Conservation (phyloP, 257 asterid species). For the Capsicum chinense region DNA sequence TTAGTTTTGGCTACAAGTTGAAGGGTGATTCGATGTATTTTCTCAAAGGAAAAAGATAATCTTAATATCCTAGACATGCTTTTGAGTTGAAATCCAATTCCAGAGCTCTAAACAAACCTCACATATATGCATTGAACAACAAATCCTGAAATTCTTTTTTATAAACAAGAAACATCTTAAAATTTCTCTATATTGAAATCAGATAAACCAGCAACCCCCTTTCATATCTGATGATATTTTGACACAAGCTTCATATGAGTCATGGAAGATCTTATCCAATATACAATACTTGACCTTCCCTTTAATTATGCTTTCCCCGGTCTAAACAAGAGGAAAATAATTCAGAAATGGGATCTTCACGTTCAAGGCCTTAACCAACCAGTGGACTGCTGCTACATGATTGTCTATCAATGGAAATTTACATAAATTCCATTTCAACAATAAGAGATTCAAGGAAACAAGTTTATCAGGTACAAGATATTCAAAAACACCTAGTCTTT, state of each 20-base stretch:
- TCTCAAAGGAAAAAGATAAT: not conserved
- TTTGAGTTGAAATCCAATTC: slow-evolving; percentile 17
- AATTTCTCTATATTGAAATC: slow-evolving; percentile 22
- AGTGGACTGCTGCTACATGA: not conserved
- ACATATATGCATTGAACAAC: not conserved
- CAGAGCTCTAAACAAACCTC: slow-evolving; percentile 15
- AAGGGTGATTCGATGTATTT: no score
- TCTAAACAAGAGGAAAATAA: not conserved
- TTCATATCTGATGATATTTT: not conserved
- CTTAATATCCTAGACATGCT: not conserved
- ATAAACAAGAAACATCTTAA: not conserved
- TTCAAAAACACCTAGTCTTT: not conserved
- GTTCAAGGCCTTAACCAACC: slow-evolving; percentile 13
- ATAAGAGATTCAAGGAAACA: slow-evolving; percentile 16
- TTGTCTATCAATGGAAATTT: not conserved
- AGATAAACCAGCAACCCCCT: slow-evolving; percentile 1
- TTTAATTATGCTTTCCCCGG: not conserved
- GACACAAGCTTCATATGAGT: not conserved
- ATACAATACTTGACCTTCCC: not conserved
- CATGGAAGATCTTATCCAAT: slow-evolving; percentile 24
- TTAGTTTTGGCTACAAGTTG: no score
- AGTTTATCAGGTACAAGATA: slow-evolving; percentile 12
- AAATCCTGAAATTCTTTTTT: not conserved
- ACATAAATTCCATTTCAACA: slow-evolving; percentile 7
- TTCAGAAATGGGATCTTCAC: slow-evolving; percentile 21